Base-by-base conservation (phyloP, 208 protist genomes). In the Histomonas meleagridis region DNA sequence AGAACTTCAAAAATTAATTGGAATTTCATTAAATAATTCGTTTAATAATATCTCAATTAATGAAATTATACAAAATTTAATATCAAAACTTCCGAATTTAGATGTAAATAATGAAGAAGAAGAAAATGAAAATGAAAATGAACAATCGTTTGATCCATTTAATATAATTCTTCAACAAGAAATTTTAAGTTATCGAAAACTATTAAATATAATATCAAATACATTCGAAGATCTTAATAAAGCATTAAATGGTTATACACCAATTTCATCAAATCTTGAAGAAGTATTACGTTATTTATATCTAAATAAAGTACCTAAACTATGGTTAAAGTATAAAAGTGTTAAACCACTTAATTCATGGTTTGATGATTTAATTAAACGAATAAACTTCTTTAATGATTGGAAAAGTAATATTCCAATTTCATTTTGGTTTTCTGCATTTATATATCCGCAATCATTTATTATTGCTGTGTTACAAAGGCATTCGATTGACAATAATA, bases 381-480 rank as follows among this genome's bases (percentile, higher is more conserved):
- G 97, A 55, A 95, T 98, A 38, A 92, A 95, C 23, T 99, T 99
- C 93, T 96, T 98, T 69, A 95, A 95, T 18, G 93, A 90, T 21
- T 99, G 98, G 97, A 93, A 94, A 57, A 94, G 96, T 46, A 97
- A 97, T 7, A 94, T 96, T 92, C 97, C 98, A 43, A 93, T 72
- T 28, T 94, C 94, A n/a, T 99, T 97, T 94, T 98, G 97, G 97
- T 94, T 99, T 38, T 95, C 96, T 60, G 97, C 97, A 70, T 97
- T 99, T 94, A 99, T 97, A 95, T 99, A 98, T 95, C 97, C 97
- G 57, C 98, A 98, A 94, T 97, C 96, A 60, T 99, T 99, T 94
- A 96, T 99, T 94, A 99, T 97, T 21, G 98, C 97, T 91, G 95
- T 96, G 35, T 96, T 97, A 72, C 97, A 98, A 69, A 91, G 93